Base-by-base conservation (phyloP, 495 filamentous ascomycete genomes). In the Aspergillus carlsbadensis region DNA sequence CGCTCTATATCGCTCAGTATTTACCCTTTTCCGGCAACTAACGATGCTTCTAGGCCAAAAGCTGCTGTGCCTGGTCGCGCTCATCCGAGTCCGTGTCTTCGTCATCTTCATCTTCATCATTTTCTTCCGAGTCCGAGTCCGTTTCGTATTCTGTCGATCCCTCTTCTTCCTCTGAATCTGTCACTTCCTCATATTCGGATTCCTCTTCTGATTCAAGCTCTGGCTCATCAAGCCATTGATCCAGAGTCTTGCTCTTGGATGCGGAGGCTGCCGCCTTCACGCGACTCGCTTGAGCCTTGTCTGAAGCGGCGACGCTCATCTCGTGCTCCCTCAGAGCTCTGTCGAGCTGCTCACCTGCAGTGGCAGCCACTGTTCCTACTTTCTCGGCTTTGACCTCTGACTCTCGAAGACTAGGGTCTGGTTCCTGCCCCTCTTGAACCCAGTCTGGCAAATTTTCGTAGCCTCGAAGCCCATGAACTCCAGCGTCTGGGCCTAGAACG, bases 381-480 rank as follows among this genome's bases (percentile, higher is more conserved):
- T 62, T 52, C 3, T 69, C 66, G 0, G 58, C 48, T 51, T 68
- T 77, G n/a, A 63, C 60, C 10, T 63, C 67, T 29, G 73, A 66
- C 35, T 85, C 84, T 51, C 93, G 77, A n/a, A 96, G 73, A 43
- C 74, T 79, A 3, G 86, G 74, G 67, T 92, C 86, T 10, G 94
- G 94, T 68, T 96, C 91, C 57, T 84, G 74, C 8, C 92, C 92
- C 8, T 78, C 77, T 61, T 86, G 76, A 1, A 98, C 90, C 94
- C 93, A 96, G 26, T 87, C 84, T 0, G 92, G 91, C 6, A 96
- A 66, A 13, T 84, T 74, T 60, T 87, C 84, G 57, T 96, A 95
- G 2, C 93, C 92, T 31, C 75, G 74, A 2, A 94, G 65, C 0
- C 88, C 87, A 33, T 87, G 84, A 35, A 86, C 64, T 6, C 85